Conservation (phyloP, 1,284 basidiomycete species). For the Fomitiporia mediterranea region DNA sequence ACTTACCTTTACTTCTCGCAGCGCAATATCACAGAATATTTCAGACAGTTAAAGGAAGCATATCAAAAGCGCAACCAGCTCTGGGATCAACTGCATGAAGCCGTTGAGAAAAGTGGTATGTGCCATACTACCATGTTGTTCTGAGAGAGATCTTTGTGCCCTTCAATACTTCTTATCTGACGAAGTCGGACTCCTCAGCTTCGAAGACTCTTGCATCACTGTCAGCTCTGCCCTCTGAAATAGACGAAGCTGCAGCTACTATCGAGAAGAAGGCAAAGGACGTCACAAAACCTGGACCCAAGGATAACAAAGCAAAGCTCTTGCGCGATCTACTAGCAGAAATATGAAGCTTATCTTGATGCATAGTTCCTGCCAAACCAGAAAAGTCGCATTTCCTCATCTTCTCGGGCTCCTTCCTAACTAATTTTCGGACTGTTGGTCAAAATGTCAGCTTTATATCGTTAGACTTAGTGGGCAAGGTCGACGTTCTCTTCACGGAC, state of each 20-base stretch:
- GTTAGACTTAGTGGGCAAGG: too few relatives aligned
- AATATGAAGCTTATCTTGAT: slow-evolving; percentile 2
- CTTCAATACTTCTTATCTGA: slow-evolving; percentile 1
- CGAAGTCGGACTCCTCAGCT: neutral
- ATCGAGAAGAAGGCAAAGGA: slow-evolving; percentile 20
- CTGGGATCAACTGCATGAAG: slow-evolving; percentile 40
- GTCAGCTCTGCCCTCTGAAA: slow-evolving; percentile 9
- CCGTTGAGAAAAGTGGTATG: slow-evolving; percentile 43
- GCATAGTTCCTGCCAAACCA: too few relatives aligned
- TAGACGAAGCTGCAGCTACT: slow-evolving; percentile 9
- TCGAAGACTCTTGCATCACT: slow-evolving; percentile 4
- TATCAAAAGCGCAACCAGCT: slow-evolving; percentile 42
- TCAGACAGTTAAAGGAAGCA: slow-evolving; percentile 40
- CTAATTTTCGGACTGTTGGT: too few relatives aligned
- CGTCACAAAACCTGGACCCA: slow-evolving; percentile 9
- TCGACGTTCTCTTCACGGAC: too few relatives aligned
- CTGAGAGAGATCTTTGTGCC: slow-evolving; percentile 17
- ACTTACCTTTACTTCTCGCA: slow-evolving; percentile 27
- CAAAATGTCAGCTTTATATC: too few relatives aligned
- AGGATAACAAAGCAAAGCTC: slow-evolving; percentile 18
- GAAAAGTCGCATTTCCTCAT: too few relatives aligned
- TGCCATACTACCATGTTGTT: slow-evolving; percentile 20
- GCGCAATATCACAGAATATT: slow-evolving; percentile 30
- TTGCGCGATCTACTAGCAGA: slow-evolving; percentile 18
- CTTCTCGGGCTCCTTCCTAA: too few relatives aligned